Evolutionary conservation across 2,329 filamentous ascomycete genomes (phyloP), one percentile per base, ranked within the genome.

Genomic region (Aspergillus cejpii): DNA sequence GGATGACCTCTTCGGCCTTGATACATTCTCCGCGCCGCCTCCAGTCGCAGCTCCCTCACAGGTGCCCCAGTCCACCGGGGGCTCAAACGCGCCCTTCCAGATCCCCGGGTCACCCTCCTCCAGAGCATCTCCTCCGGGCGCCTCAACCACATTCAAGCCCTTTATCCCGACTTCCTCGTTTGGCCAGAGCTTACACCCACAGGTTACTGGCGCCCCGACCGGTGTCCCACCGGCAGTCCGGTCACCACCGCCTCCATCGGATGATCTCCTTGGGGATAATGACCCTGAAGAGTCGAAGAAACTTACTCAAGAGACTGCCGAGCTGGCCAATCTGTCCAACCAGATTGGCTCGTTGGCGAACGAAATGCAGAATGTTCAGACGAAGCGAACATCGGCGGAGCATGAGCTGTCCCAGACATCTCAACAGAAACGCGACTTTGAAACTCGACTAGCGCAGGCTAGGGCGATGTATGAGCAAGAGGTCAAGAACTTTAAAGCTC

Each of bases 261-360:
- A 96, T 57, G 92, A 97, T 65, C 76, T 97, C 6, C 76, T 98
- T n/a, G 87, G 87, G 12, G 90, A 96, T 56, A 84, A 83, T 53
- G 91, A 97, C 53, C 85, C 85, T 1, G 89, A 94, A 59, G 81
- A 90, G 44, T 91, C 84, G 68, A 92, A 85, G 66, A 94, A 86
- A 64, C 74, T 97, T 20, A 92, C 85, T 0, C 84, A 83, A 52
- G 92, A 98, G 62, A 92, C 90, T 2, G 84, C 86, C 0, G 92
- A 98, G 65, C 76, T 98, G 46, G 92, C 90, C 41, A 97, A 98
- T 62, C 76, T 98, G 56, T 96, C 91, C 1, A 97, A 94, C 64
- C 92, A 97, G 66, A 88, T 98, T 52, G 84, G 88, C 24, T 91
- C 86, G 2, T 71, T 98, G 44, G 85, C 90, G 0, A 94, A 84